Conservation (phyloP, 805 yeast genomes). For the Ogataea ganodermae region DNA sequence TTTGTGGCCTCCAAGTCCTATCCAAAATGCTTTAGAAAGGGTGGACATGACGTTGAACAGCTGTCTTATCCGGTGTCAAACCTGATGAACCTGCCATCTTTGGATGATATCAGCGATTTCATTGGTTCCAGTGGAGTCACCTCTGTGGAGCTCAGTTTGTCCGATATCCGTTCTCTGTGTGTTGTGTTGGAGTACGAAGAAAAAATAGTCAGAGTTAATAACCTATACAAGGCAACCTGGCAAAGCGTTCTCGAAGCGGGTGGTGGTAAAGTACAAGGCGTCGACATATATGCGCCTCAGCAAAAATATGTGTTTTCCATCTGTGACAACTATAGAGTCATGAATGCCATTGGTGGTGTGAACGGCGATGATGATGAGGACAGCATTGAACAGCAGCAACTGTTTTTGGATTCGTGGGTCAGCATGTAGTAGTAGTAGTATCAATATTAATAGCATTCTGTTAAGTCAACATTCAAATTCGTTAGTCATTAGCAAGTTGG, state of each 20-base stretch:
- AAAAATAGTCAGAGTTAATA: slow-evolving; percentile 65
- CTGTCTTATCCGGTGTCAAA: slow-evolving; percentile 30
- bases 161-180: slow-evolving; percentile 79
- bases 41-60: slow-evolving; percentile 29
- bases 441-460: slow-evolving; percentile 5
- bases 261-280: slow-evolving; percentile 39
- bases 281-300: slow-evolving; percentile 32
- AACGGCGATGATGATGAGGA: slow-evolving; percentile 21
- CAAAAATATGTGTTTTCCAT: slow-evolving; percentile 33
- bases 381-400: slow-evolving; percentile 14
- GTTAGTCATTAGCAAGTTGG: slow-evolving; percentile 1
- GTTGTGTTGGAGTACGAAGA: slow-evolving; percentile 89
- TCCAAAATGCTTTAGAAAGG: slow-evolving; percentile 66
- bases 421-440: slow-evolving; percentile 19
- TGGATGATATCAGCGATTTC: slow-evolving; percentile 75
- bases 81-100: slow-evolving; percentile 58
- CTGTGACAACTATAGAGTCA: slow-evolving; percentile 35
- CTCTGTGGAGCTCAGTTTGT: slow-evolving; percentile 70
- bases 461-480: no score
- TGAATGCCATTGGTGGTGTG: slow-evolving; percentile 21
- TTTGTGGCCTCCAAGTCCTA: slow-evolving; percentile 74
- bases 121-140: slow-evolving; percentile 74
- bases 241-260: slow-evolving; percentile 76
- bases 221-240: slow-evolving; percentile 80
- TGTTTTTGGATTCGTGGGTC: slow-evolving; percentile 36